phyloP scores from a whole-genome alignment of 352 stramenopile genomes.

The Pilasporangium apinafurcum region DNA sequence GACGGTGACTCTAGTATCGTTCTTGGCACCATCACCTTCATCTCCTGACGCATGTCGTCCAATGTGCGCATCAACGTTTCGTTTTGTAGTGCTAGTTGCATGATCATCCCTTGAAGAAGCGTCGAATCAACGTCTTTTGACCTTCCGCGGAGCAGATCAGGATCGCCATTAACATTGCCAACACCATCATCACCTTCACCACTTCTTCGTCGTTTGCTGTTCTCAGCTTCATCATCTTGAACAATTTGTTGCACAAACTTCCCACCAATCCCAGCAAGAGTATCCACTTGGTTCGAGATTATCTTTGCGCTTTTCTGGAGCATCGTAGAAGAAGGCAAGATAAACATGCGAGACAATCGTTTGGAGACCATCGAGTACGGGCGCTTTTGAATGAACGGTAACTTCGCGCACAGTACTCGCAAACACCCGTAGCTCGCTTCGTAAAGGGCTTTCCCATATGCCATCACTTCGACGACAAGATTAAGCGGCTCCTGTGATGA shows the following conservation, averaged over 20 bases:
- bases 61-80: slow-evolving; percentile 38
- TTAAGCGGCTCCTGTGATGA: slow-evolving; percentile 16
- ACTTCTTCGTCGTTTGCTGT: too few relatives aligned
- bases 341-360: slow-evolving; percentile 6
- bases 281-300: slow-evolving; percentile 11
- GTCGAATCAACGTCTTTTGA: slow-evolving; percentile 13
- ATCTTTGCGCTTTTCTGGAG: slow-evolving; percentile 10
- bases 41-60: slow-evolving; percentile 29
- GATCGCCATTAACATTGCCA: too few relatives aligned
- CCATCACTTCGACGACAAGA: slow-evolving; percentile 12
- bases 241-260: slow-evolving; percentile 16
- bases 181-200: too few relatives aligned
- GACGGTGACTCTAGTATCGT: slow-evolving; percentile 1
- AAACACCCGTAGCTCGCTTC: not conserved
- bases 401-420: not conserved
- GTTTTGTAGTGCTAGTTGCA: slow-evolving; percentile 54
- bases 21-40: slow-evolving; percentile 14
- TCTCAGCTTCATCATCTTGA: not conserved
- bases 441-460: slow-evolving; percentile 7
- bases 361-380: not conserved
- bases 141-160: too few relatives aligned
- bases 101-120: slow-evolving; percentile 43
- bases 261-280: slow-evolving; percentile 10
- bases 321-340: slow-evolving; percentile 10
- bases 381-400: not conserved